Percentiles rank a stretch among this genome's conserved stretches.
These are phyloP conservation scores for Trypanosoma platydactyli DNA, from an alignment of 208 protist species.

Conservation along the genomic window DNA sequence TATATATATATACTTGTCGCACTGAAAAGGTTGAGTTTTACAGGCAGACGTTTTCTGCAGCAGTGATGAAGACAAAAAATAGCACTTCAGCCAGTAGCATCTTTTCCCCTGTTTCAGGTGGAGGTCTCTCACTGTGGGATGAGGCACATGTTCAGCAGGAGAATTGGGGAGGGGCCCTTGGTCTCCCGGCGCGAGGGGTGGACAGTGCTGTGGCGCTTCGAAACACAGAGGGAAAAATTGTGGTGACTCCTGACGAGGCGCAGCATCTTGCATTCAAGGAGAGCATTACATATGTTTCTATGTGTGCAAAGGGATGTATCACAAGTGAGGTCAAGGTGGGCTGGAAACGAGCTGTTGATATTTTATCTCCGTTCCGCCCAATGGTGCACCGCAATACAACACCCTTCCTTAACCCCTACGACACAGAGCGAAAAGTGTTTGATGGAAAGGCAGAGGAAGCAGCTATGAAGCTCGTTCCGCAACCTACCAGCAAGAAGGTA, in stretches of 20 bases:
- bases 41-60: neutral
- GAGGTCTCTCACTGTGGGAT: constrained; percentile 71
- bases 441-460: constrained; percentile 43
- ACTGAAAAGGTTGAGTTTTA: neutral
- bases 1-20: neutral
- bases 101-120: constrained; percentile 23
- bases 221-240: constrained; percentile 21
- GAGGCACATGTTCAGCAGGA: constrained; percentile 70
- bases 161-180: constrained; percentile 69
- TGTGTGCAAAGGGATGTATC: neutral
- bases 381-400: constrained; percentile 87
- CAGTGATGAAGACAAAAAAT: constrained; percentile 24
- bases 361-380: constrained; percentile 86
- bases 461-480: neutral
- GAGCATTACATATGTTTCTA: constrained; percentile 12
- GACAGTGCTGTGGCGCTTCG: constrained; percentile 17
- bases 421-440: constrained; percentile 33
- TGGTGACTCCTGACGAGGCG: constrained; percentile 10
- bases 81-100: neutral
- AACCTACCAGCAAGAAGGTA: constrained; percentile 17
- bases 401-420: constrained; percentile 80
- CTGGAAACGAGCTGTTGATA: constrained; percentile 71
- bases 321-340: constrained; percentile 23
- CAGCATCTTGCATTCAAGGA: constrained; percentile 19
- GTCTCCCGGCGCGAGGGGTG: constrained; percentile 14